Percentiles rank a stretch among this genome's conserved stretches.
phyloP scores from a whole-genome alignment of 2,329 filamentous ascomycete species.

The Pezicula radicicola region DNA sequence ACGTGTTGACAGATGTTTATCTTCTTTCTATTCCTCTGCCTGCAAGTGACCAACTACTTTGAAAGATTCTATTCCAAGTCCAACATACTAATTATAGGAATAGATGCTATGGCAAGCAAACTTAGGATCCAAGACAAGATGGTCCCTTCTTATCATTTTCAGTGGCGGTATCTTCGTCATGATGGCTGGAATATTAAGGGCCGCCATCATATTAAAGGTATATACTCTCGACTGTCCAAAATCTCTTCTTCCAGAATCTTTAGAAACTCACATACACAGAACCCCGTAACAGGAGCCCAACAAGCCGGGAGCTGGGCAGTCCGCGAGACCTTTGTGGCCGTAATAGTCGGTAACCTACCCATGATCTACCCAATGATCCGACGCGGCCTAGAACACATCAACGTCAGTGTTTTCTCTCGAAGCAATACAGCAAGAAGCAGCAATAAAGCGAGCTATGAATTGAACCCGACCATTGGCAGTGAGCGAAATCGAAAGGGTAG shows the following conservation, averaged over 20 bases:
- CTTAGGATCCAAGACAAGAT: constrained; percentile 46
- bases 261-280: constrained; percentile 3
- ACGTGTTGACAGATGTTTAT: constrained; percentile 54
- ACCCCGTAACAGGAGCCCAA: constrained; percentile 34
- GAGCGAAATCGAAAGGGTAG: too few relatives aligned
- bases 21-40: constrained; percentile 56
- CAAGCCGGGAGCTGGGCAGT: constrained; percentile 35
- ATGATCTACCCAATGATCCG: constrained; percentile 23
- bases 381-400: too few relatives aligned
- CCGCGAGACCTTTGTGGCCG: constrained; percentile 33
- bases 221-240: too few relatives aligned
- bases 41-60: constrained; percentile 29
- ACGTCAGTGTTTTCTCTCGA: too few relatives aligned
- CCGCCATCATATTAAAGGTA: constrained; percentile 41
- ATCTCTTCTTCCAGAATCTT: too few relatives aligned
- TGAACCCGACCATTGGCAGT: neutral
- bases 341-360: constrained; percentile 34
- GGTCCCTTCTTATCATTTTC: constrained; percentile 49
- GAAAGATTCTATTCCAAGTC: too few relatives aligned
- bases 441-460: too few relatives aligned
- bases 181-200: constrained; percentile 50
- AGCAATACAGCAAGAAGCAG: too few relatives aligned
- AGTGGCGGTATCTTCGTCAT: constrained; percentile 53
- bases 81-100: constrained; percentile 16
- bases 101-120: constrained; percentile 50